Conservation (phyloP, 345 rosid species). For the Syzygium oleosum region DNA sequence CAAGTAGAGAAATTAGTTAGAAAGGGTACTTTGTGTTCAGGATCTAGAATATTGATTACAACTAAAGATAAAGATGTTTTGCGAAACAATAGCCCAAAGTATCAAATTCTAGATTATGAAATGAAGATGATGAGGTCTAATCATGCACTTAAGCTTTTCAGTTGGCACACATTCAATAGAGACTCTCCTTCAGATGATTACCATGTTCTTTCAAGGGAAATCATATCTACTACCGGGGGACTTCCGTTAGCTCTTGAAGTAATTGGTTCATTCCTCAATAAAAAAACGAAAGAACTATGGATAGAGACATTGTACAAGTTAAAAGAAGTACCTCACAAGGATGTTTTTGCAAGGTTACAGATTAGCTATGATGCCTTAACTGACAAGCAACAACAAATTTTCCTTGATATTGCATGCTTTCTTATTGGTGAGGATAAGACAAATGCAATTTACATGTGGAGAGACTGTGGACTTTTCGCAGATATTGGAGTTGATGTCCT, state of each 20-base stretch:
- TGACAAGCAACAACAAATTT: neutral
- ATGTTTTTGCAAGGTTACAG: neutral
- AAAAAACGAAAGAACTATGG: neutral
- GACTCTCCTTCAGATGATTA: neutral
- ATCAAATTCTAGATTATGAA: neutral
- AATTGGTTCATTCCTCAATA: neutral
- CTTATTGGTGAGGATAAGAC: neutral
- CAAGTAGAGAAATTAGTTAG: neutral
- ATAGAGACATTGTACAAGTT: neutral
- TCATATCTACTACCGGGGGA: neutral
- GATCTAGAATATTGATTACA: neutral
- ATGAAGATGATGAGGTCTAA: neutral
- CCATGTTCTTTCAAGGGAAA: neutral
- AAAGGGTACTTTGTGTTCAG: neutral
- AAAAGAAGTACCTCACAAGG: neutral
- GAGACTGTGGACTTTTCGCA: neutral
- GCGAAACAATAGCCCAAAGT: neutral
- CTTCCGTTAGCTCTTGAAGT: conserved; percentile 2
- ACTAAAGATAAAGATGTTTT: neutral
- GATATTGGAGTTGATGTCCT: neutral
- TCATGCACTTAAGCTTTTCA: neutral
- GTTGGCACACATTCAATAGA: neutral
- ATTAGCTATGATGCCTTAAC: neutral
- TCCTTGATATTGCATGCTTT: conserved; percentile 2
- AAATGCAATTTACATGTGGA: neutral